Percentiles rank a stretch among this genome's conserved stretches.
Evolutionary conservation across 2,329 filamentous ascomycete genomes (phyloP).

Genomic region (Arthroderma uncinatum): DNA sequence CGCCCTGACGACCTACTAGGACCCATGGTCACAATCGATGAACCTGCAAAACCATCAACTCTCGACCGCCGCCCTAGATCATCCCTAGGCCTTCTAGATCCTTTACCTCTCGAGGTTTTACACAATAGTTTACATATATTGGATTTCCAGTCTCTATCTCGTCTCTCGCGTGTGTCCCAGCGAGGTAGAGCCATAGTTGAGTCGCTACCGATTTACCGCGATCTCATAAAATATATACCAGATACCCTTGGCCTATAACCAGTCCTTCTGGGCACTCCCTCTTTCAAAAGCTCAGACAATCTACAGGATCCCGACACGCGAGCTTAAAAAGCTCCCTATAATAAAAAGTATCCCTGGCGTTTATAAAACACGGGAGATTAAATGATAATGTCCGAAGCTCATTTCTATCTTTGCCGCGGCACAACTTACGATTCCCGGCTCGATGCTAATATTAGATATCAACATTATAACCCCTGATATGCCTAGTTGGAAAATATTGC

Average conservation of each 20-base stretch:
- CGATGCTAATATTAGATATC: not conserved
- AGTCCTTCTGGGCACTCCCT: slow-evolving; percentile 3
- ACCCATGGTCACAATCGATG: too few species aligned
- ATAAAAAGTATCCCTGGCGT: not conserved
- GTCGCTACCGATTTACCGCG: not conserved
- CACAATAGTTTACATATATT: too few species aligned
- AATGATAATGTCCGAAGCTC: not conserved
- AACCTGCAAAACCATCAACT: too few species aligned
- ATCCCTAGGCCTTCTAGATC: too few species aligned
- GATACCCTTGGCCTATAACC: not conserved
- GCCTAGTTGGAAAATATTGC: not conserved
- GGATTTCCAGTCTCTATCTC: too few species aligned
- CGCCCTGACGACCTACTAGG: too few species aligned
- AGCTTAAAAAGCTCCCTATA: slow-evolving; percentile 2
- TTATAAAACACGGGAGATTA: not conserved
- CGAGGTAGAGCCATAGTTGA: not conserved
- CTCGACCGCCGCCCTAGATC: too few species aligned
- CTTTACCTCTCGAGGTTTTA: too few species aligned
- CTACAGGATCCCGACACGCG: not conserved
- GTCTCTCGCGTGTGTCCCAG: too few species aligned
- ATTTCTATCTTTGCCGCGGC: not conserved
- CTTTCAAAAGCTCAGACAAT: not conserved
- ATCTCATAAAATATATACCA: not conserved
- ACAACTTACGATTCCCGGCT: not conserved
- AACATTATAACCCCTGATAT: not conserved